Evolutionary conservation across 495 filamentous ascomycete genomes (phyloP), one percentile per base, ranked within the genome.

Genomic region (Hamigera avellanea): DNA sequence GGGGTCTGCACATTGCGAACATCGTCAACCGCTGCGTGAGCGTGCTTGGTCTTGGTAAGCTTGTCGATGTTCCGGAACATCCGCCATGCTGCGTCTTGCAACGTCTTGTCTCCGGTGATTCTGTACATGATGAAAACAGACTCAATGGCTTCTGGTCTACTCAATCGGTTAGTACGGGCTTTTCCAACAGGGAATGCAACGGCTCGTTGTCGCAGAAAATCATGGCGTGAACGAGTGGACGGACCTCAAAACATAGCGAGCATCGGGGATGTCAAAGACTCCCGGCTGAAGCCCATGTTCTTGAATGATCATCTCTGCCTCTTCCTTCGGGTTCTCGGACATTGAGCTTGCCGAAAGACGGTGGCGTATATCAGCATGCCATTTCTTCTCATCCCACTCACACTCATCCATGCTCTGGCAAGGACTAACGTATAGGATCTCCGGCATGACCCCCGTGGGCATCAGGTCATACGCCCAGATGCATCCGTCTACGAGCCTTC

Each of bases 111-210:
- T 10, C 83, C 83, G 0, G 82, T 86, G 29, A 85, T 74, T 3
- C 83, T 70, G 48, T 83, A 86, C 46, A 85, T 69, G 26, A 85
- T 62, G 50, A 87, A 89, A 3, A 88, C 56, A 16, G 76, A 78
- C 51, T 84, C 80, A 35, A 84, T 73, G 10, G 78, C 79, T 50
- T 83, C 79, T 3, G 80, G 79, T 38, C 70, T 69, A 9, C 21
- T 23, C 21, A 14, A 1, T 29, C 19, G 3, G 10, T 23, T 23
- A 23, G 5, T 9, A 29, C 21, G 9, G 9, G 9, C 9, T 23
- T 23, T 23, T 23, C 21, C 21, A 5, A 23, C 21, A 23, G 9
- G 9, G n/a, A n/a, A n/a, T n/a, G n/a, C n/a, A n/a, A n/a, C n/a
- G 16, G 15, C 39, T 59, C 55, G 37, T 59, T 60, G 7, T n/a